Evolutionary conservation across 306 rosid genomes (phyloP).

Genomic region (Ochetophila trinervis): DNA sequence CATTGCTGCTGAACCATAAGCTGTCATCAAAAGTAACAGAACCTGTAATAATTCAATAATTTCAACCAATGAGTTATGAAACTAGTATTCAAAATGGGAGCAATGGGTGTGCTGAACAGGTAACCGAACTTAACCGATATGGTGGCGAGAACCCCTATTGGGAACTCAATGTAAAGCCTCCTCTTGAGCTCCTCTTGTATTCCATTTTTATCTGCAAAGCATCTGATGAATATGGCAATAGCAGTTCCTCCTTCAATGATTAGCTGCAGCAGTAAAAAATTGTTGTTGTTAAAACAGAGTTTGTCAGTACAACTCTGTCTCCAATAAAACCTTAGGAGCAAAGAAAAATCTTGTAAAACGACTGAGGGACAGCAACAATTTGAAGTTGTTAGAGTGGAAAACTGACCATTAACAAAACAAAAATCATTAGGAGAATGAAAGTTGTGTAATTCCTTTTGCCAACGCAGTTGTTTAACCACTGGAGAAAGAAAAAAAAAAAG

Average conservation of each 20-base stretch:
- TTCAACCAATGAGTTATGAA: constrained; percentile 15
- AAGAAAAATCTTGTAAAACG: neutral
- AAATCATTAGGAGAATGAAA: constrained; percentile 82
- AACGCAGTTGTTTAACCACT: constrained; percentile 97
- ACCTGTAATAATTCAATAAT: constrained; percentile 46
- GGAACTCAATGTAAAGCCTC: constrained; percentile 56
- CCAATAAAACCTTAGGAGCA: neutral
- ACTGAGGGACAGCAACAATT: constrained; percentile 19
- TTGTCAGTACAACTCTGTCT: neutral
- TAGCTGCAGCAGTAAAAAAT: constrained; percentile 41
- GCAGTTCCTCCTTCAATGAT: constrained; percentile 82
- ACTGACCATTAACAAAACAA: constrained; percentile 66
- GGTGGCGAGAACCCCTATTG: constrained; percentile 75
- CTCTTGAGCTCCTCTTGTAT: constrained; percentile 63
- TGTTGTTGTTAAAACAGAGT: neutral
- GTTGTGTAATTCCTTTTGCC: constrained; percentile 90
- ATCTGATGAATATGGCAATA: constrained; percentile 73
- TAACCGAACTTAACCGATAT: constrained; percentile 51
- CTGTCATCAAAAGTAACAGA: constrained; percentile 59
- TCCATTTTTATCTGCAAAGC: constrained; percentile 71
- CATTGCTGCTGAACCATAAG: constrained; percentile 85
- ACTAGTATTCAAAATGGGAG: constrained; percentile 13
- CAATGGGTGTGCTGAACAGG: neutral
- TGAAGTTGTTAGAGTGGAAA: neutral
- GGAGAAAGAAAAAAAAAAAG: constrained; percentile 11